Evolutionary conservation across 148 eudicot species (phyloP).

Genomic region (Vaccinium darrowii): DNA sequence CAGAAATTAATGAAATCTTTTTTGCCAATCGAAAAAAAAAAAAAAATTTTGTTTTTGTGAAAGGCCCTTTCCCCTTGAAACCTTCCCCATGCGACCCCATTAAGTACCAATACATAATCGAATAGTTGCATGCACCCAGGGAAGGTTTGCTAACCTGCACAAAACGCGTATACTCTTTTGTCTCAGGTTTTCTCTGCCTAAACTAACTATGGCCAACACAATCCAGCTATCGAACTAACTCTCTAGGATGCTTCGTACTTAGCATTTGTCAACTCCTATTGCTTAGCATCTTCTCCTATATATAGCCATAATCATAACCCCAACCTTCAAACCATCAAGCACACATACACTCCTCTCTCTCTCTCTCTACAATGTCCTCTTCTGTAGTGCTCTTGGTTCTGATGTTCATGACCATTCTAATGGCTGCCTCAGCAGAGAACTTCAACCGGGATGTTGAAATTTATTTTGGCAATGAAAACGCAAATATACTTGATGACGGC

Average conservation of each 20-base stretch:
- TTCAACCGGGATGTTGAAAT: conserved; percentile 23
- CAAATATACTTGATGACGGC: conserved; percentile 21
- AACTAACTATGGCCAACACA: not conserved
- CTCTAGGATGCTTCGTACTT: not conserved
- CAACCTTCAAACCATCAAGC: not conserved
- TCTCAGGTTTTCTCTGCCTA: not conserved
- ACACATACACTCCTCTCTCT: not conserved
- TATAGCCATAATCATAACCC: not conserved
- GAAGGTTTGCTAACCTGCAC: not conserved
- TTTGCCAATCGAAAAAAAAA: no score
- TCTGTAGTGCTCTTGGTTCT: not conserved
- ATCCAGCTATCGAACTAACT: not conserved
- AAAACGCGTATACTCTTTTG: not conserved
- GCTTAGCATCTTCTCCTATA: not conserved
- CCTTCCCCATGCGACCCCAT: no score
- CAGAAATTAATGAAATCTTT: no score
- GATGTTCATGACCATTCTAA: conserved; percentile 4
- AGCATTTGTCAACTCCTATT: not conserved
- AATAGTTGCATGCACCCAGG: not conserved
- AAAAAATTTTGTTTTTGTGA: no score
- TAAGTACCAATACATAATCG: not conserved
- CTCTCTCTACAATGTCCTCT: not conserved
- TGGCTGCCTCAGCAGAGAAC: conserved; percentile 15
- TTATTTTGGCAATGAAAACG: conserved; percentile 22
- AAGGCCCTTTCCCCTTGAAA: no score